Evolutionary conservation across 2,329 filamentous ascomycete species (phyloP), one percentile per base, ranked within the genome.

Genomic region (Dothiorella sarmentorum): DNA sequence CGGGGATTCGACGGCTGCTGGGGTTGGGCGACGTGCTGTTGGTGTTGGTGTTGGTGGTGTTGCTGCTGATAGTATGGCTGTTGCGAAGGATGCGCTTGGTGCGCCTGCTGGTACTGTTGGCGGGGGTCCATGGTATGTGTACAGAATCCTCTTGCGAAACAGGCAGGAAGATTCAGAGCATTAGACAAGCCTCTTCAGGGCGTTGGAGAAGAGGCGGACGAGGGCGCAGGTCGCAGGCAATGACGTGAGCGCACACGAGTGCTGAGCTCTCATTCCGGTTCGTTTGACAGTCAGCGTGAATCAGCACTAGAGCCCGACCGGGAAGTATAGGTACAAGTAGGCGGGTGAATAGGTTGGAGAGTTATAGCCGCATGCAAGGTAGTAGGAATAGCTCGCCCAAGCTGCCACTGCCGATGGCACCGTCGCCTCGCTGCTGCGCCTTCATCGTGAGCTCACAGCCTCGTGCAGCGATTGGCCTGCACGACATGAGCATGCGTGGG

Each of bases 1-100:
- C 70, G 63, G 43, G 64, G 60, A 22, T 65, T 60, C 24, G 62
- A 62, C 40, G 56, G 44, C 11, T 52, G 56, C 17, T 42, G 55
- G 38, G n/a, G 20, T 29, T 47, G 42, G 13, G 55, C 22, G 31
- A 29, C 33, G 18, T 35, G 33, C 31, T 52, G 45, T 1, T 37
- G 47, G 11, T 22, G 47, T 18, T 37, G 47, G 17, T 15, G 29
- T 17, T 51, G 47, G 18, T 22, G 47, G 18, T 52, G 18, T 3
- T 29, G 43, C 13, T 31, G 17, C 18, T 43, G 17, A 27, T 56
- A 56, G 52, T 56, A 38, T 24, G 26, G 52, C 40, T 56, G 37
- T 10, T 6, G 38, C 4, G 22, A 15, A 7, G 26, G 33, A 9
- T 49, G 45, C n/a, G 27, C 1, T 9, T 29, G 31, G 9, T 45